These are phyloP conservation scores for Halophytophthora polymorphica DNA, from an alignment of 352 stramenopile species.

Conservation along the genomic window DNA sequence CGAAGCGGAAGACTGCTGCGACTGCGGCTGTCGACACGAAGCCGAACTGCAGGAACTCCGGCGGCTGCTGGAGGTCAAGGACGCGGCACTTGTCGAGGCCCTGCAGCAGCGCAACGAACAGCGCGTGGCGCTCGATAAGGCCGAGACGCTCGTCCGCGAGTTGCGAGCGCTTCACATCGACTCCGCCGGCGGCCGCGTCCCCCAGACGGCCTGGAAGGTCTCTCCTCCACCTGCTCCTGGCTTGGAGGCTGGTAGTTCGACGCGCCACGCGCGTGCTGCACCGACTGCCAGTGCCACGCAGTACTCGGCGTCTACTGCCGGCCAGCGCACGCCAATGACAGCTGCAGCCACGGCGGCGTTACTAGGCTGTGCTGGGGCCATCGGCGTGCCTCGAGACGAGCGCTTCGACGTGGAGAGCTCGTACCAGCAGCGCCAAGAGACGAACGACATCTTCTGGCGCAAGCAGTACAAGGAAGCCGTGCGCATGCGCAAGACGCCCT, in stretches of 20 bases:
- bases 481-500: conserved; percentile 44
- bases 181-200: conserved; percentile 12
- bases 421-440: conserved; percentile 41
- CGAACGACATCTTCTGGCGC: conserved; percentile 40
- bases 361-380: conserved; percentile 22
- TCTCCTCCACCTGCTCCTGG: conserved; percentile 11
- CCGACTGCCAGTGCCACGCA: conserved; percentile 11
- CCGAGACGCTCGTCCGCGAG: conserved; percentile 37
- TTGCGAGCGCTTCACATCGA: conserved; percentile 29
- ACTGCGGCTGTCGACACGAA: conserved; percentile 28
- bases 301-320: conserved; percentile 18
- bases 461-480: conserved; percentile 60
- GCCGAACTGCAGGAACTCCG: conserved; percentile 31
- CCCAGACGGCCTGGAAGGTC: conserved; percentile 23
- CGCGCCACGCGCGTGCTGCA: conserved; percentile 11
- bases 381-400: conserved; percentile 36
- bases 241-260: conserved; percentile 1
- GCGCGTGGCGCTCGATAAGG: conserved; percentile 43
- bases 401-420: conserved; percentile 47
- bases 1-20: background rate
- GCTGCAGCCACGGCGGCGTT: conserved; percentile 18
- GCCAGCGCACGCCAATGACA: conserved; percentile 22
- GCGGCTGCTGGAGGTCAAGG: conserved; percentile 49
- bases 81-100: conserved; percentile 49
- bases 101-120: conserved; percentile 57